Evolutionary conservation across 2,329 filamentous ascomycete genomes (phyloP).

Genomic region (Emergomyces pasteurianus): DNA sequence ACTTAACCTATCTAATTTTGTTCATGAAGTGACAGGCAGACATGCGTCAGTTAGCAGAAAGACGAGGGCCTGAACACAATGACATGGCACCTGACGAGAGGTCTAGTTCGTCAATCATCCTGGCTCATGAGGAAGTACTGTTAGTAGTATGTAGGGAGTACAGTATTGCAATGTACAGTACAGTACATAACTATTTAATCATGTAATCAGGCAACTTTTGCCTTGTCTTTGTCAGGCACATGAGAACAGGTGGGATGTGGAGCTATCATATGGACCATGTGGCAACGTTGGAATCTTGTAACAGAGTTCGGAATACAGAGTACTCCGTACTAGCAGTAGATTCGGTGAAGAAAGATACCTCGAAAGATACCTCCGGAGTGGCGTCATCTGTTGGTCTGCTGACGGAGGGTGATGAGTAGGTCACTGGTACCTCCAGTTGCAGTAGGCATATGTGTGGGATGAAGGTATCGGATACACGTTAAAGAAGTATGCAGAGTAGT

Average conservation of each 20-base stretch:
- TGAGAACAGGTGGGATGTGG: not conserved
- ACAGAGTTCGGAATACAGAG: no score
- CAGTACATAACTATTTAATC: no score
- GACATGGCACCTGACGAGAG: constrained; percentile 1
- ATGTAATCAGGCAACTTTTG: no score
- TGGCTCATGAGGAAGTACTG: no score
- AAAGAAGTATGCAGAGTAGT: no score
- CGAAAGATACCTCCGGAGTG: not conserved
- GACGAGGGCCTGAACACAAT: not conserved
- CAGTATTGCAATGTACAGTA: no score
- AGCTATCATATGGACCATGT: not conserved
- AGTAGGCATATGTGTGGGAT: not conserved
- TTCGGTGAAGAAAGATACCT: no score
- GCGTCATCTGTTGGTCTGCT: not conserved
- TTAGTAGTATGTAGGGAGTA: no score
- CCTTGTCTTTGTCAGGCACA: not conserved
- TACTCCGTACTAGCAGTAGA: no score
- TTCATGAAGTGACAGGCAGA: not conserved
- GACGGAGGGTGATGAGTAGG: not conserved
- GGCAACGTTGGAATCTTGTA: not conserved
- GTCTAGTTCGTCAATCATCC: not conserved
- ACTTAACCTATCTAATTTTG: no score
- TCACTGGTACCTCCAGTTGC: not conserved
- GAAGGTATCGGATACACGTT: not conserved
- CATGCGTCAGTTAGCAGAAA: not conserved